Evolutionary conservation across 805 yeast species (phyloP), one percentile per base, ranked within the genome.

Genomic region (Tetrapisispora phaffii): DNA sequence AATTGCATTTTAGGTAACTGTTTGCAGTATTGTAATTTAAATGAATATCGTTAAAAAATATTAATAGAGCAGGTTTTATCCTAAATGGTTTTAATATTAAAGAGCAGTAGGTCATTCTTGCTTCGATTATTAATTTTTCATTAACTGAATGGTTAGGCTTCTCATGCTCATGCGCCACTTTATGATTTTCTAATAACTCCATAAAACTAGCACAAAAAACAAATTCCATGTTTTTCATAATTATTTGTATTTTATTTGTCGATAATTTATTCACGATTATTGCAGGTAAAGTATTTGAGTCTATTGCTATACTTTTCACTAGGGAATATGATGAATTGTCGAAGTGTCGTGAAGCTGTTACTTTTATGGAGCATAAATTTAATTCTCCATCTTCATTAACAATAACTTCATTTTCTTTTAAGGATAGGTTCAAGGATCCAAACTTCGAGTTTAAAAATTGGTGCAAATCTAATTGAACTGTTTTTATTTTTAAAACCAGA

Each of bases 171-270:
- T n/a, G 13, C 19, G 15, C 4, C 16, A 6, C 2, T 8, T 10
- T 15, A 6, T 21, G 8, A 21, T 34, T 24, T 8, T 26, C 17
- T 7, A 44, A 19, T 10, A 34, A 16, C 20, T 38, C 35, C 3
- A 83, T 46, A 83, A 89, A 77, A 21, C 66, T 61, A 0, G 88
- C 77, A 52, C 78, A 74, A 52, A 83, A 84, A 34, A 79, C 77
- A 2, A 82, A 7, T 5, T 65, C 51, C 12, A 76, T 44, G 47
- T 79, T 76, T 31, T 75, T 66, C 20, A 82, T 49, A 37, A 69
- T 66, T 1, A 79, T 51, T 23, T 72, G 75, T 6, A 72, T 42
- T 2, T 57, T 58, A 10, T 66, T 63, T 6, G 63, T 64, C 9
- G 63, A 53, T 23, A 60, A 63, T 4, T 66, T 49, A 40, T 69